A percentile compares a stretch with the other conserved stretches of the same genome.
These are phyloP conservation scores for Ceratocystis eucalypticola DNA, from an alignment of 2,329 filamentous ascomycete genomes.

Conservation along the genomic window DNA sequence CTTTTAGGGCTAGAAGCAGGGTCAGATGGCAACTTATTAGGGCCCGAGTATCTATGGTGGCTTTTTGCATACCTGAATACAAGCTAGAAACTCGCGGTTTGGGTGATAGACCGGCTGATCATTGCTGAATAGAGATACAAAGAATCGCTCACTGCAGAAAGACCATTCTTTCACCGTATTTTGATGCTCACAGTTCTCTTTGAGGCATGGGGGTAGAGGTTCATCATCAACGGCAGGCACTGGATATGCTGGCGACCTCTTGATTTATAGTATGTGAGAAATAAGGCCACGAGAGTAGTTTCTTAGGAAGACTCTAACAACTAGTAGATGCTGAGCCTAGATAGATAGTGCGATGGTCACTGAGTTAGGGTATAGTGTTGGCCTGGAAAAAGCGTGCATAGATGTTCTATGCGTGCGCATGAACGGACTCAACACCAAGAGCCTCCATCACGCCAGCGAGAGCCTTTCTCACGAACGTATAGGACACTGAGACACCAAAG, in stretches of 20 bases:
- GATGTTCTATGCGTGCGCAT: not conserved
- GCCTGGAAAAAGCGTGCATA: not conserved
- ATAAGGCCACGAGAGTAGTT: not conserved
- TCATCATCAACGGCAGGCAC: not conserved
- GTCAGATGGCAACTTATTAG: not conserved
- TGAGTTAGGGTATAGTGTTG: not conserved
- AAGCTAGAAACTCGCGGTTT: no score
- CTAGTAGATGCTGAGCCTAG: not conserved
- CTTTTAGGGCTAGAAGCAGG: not conserved
- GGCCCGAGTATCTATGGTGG: not conserved
- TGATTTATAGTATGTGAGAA: not conserved
- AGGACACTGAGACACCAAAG: no score
- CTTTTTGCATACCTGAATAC: not conserved
- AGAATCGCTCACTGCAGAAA: no score
- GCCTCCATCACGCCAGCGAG: not conserved
- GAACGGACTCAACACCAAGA: not conserved
- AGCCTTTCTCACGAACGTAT: not conserved
- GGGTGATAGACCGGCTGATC: no score
- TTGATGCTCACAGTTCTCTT: no score
- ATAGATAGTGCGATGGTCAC: not conserved
- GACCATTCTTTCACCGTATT: no score
- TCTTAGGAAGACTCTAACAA: not conserved
- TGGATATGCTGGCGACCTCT: not conserved
- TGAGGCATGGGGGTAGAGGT: not conserved
- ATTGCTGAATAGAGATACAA: no score